A percentile compares a stretch with the other conserved stretches of the same genome.
Conservation (phyloP, 345 rosid genomes). For the Noccaea caerulescens region DNA sequence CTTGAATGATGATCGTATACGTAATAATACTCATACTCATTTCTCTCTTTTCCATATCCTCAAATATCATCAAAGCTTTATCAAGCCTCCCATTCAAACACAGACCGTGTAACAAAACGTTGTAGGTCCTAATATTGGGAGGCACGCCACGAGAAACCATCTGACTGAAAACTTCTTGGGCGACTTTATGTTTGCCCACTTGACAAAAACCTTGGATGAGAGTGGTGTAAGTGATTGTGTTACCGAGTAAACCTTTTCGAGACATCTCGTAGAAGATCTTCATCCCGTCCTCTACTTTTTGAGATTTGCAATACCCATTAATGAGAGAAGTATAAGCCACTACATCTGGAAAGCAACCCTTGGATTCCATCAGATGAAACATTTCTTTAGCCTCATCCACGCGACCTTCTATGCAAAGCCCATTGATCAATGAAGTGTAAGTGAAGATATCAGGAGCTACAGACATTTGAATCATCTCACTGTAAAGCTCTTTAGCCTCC, state of each 20-base stretch:
- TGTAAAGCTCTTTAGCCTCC: slow-evolving; percentile 27
- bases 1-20: slow-evolving; percentile 33
- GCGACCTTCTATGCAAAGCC: slow-evolving; percentile 28
- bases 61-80: slow-evolving; percentile 37
- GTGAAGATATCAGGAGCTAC: slow-evolving; percentile 34
- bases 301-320: slow-evolving; percentile 35
- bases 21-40: slow-evolving; percentile 27
- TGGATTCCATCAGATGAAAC: slow-evolving; percentile 28
- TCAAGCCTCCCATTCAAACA: slow-evolving; percentile 33
- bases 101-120: slow-evolving; percentile 37
- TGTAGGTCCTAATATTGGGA: slow-evolving; percentile 38
- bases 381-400: slow-evolving; percentile 26
- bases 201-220: slow-evolving; percentile 37
- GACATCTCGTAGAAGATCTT: slow-evolving; percentile 36
- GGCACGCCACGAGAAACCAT: slow-evolving; percentile 39
- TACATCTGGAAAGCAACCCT: slow-evolving; percentile 35
- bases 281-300: slow-evolving; percentile 27
- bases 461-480: slow-evolving; percentile 34
- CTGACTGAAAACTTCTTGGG: slow-evolving; percentile 30
- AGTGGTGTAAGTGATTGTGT: slow-evolving; percentile 37
- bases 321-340: slow-evolving; percentile 39
- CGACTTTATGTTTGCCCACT: slow-evolving; percentile 36
- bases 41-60: slow-evolving; percentile 32
- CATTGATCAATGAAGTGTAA: slow-evolving; percentile 37
- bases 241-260: slow-evolving; percentile 29